These are phyloP conservation scores for Puccinellia tenuiflora DNA, from an alignment of 176 grass and related monocot species.

Conservation along the genomic window DNA sequence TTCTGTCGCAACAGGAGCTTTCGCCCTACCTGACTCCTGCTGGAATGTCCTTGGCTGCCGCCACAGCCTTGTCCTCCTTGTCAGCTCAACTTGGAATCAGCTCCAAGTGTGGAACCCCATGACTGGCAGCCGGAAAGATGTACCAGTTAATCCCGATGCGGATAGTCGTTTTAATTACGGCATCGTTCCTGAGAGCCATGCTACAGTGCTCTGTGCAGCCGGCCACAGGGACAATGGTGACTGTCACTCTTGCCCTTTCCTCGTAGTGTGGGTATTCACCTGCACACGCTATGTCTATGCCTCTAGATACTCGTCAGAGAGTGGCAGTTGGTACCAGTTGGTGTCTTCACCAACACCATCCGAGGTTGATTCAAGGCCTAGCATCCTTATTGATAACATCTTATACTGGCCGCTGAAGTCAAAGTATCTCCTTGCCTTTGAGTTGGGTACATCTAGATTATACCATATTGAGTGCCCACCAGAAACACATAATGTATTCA, in stretches of 20 bases:
- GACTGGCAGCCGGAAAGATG: not conserved
- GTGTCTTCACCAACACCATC: constrained; percentile 11
- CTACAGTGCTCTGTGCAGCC: constrained; percentile 12
- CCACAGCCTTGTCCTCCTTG: constrained; percentile 15
- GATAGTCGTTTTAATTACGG: constrained; percentile 28
- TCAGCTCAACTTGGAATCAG: constrained; percentile 7
- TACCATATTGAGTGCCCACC: constrained; percentile 30
- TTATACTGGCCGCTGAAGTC: constrained; percentile 31
- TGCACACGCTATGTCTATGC: constrained; percentile 1
- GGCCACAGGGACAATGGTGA: constrained; percentile 3
- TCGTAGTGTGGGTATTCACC: constrained; percentile 23
- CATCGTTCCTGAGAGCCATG: constrained; percentile 18
- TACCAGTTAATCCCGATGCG: not conserved
- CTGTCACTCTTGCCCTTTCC: constrained; percentile 19
- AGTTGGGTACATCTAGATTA: not conserved
- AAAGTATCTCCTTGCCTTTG: constrained; percentile 29
- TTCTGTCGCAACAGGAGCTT: not conserved
- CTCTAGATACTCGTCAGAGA: constrained; percentile 26
- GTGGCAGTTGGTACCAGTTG: not conserved
- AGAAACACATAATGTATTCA: constrained; percentile 22
- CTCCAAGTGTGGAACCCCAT: constrained; percentile 27
- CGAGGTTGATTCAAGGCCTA: constrained; percentile 29
- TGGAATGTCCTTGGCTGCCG: constrained; percentile 35
- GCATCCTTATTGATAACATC: constrained; percentile 16
- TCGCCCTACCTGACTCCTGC: not conserved